Evolutionary conservation across 2,329 filamentous ascomycete genomes (phyloP), one percentile per base, ranked within the genome.

Genomic region (Arthrobotrys conoides): DNA sequence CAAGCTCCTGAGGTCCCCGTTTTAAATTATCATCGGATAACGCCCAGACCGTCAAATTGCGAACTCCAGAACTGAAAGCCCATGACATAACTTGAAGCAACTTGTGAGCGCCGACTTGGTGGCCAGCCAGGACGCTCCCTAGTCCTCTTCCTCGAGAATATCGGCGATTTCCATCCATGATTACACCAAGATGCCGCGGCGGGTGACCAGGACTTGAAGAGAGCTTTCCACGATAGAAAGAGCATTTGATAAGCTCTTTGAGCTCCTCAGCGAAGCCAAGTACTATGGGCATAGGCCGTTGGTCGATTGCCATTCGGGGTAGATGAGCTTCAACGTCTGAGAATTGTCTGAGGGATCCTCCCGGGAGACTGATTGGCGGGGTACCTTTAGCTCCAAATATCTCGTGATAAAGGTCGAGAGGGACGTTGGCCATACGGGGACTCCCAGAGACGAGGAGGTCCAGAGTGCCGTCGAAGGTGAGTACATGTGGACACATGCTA

Each of bases 91-190:
- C 72, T 36, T 76, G 72, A 38, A 76, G 55, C 22, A 76, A 33
- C 18, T 76, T 76, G 24, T 76, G 72, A 12, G 72, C 72, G 9
- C 72, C 72, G n/a, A 70, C 72, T 70, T 76, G 72, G 38, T 76
- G 72, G 9, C 72, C 72, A 3, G 57, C 72, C 24, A 76, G 24
- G 5, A 66, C 72, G 48, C 41, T 76, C 14, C 38, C 22, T 14
- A 76, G 33, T 1, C 72, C 72, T 27, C 49, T 65, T 3, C 72
- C 49, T 9, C 48, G 57, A 12, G 72, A 69, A 27, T 76, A 76
- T n/a, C 72, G 65, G 9, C 72, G 72, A 22, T 76, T 76, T 6
- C 72, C 72, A 36, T 76, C 72, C 72, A 76, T 76, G 24, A 76
- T 70, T 14, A 76, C 33, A 16, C 72, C 72, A 4, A 76, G 38